Evolutionary conservation across 768 basidiomycete species (phyloP), one percentile per base, ranked within the genome.

Genomic region (Paxillus involutus): DNA sequence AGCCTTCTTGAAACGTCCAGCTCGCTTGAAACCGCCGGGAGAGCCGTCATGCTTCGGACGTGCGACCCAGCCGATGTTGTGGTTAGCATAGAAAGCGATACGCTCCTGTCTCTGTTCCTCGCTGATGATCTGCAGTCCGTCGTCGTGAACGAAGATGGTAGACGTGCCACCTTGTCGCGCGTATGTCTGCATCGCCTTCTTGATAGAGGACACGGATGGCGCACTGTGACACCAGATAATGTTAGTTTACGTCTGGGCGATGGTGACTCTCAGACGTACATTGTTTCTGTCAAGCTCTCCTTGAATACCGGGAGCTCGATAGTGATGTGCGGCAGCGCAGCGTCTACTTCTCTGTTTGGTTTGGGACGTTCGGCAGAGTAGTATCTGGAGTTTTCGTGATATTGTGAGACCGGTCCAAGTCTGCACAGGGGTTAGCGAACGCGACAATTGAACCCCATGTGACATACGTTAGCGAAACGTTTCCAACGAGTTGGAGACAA

Each of bases 1-100:
- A 1, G 92, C 91, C 70, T 96, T 96, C 77, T 96, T 95, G 82
- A 96, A 96, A 13, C 92, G 80, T 14, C 93, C 92, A 0, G 87
- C 68, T 32, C 75, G 71, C 17, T 69, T 73, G 48, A 68, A 70
- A 5, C 65, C 70, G 4, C 26, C 51, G 0, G 66, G 63, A 0
- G 63, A 24, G 3, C 43, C 16, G 5, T 66, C 63, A 1, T 85
- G 83, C 59, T 73, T 73, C 0, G 84, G 84, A 41, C 84, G 76
- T 29, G 84, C 80, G 41, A 84, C 80, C 74, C 79, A 86, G 16
- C 79, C 84, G 47, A 85, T 81, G 52, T 76, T 78, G 59, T 84
- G 80, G 35, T 75, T 75, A 10, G 78, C 76, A 64, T 85, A 86
- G 67, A 77, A 85, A 4, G 73, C 65, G 44, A 77, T 73, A 29